Base-by-base conservation (phyloP, 1,139 yeast genomes). In the Lodderomyces oxycetoniae region DNA sequence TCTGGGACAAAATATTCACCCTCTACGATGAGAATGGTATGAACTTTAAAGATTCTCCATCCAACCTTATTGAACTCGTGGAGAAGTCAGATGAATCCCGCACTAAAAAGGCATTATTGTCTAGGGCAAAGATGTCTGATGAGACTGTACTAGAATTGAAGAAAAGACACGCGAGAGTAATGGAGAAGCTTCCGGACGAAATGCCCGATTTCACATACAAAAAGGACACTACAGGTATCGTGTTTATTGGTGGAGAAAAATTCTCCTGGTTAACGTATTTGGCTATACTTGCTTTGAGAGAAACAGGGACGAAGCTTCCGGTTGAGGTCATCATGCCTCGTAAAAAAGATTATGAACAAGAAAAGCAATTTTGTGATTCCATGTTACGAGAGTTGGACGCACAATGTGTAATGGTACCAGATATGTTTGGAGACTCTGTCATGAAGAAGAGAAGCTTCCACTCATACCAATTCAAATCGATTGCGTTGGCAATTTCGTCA, bases 261-360 rank as follows among this genome's bases (percentile, higher is more conserved):
- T 65, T 55, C 32, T 58, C 68, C 8, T 65, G 71, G 71, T 45
- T 65, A 6, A 51, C 69, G 2, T 63, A 63, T 38, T 52, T 65
- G 32, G 55, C 67, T 1, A 46, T 65, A 9, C 38, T 62, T 4
- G 46, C 64, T 1, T 46, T 65, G 19, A 45, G 71, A 39, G 61
- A 55, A 23, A 42, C 63, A 1, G 71, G 71, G 1, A 60, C 65
- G 1, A 47, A 43, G 3, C 44, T 62, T 28, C 70, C 71, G 2
- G 67, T 61, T 1, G 70, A 65, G 41, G 52, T 65, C 6, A 44
- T 65, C 5, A 48, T 65, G 50, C 71, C 71, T 0, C 47, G 54
- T 4, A 51, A 46, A 30, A 46, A 46, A 5, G 71, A 64, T 39
- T 61, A 52, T 37, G 59, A 54, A 26, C 36, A 42, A 16, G 66